A percentile compares a stretch with the other conserved stretches of the same genome.
phyloP scores from a whole-genome alignment of 2,329 filamentous ascomycete species.

The Rhynchosporium secalis region DNA sequence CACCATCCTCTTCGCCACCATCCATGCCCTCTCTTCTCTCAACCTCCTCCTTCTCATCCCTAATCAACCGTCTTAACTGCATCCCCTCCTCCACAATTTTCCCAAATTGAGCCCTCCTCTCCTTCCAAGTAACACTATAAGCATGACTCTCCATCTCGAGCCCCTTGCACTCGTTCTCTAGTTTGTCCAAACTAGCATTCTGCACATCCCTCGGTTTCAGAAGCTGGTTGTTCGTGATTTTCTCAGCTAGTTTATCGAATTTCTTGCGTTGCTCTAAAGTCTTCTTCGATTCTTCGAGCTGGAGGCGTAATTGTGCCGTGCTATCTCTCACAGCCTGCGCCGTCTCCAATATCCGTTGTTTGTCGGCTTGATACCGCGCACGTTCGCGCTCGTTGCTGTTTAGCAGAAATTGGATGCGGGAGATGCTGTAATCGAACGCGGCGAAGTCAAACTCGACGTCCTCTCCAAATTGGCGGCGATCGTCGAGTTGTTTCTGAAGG shows the following conservation, averaged over 20 bases:
- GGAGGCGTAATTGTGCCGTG: conserved; percentile 69
- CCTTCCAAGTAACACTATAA: conserved; percentile 80
- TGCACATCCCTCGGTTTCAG: conserved; percentile 85
- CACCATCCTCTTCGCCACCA: conserved; percentile 53
- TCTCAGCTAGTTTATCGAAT: conserved; percentile 85
- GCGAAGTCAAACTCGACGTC: conserved; percentile 87
- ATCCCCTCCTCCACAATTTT: conserved; percentile 90
- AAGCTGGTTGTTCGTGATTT: conserved; percentile 78
- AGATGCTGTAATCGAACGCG: conserved; percentile 81
- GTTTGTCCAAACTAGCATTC: conserved; percentile 71
- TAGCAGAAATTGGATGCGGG: conserved; percentile 83
- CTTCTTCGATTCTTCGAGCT: conserved; percentile 74
- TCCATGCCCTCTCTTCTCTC: conserved; percentile 84
- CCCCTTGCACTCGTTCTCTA: conserved; percentile 85
- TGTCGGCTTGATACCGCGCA: conserved; percentile 78
- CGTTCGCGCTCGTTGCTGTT: conserved; percentile 82
- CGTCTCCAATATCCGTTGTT: conserved; percentile 73
- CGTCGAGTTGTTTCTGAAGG: conserved; percentile 51
- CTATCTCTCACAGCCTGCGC: conserved; percentile 76
- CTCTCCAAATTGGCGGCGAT: conserved; percentile 71
- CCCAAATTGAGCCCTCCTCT: conserved; percentile 83
- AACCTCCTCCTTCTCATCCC: conserved; percentile 93
- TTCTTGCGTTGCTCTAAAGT: conserved; percentile 76
- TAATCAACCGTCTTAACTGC: conserved; percentile 78
- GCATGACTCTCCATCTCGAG: conserved; percentile 80